phyloP scores from a whole-genome alignment of 1,284 basidiomycete genomes.

The Tremellales sp. region DNA sequence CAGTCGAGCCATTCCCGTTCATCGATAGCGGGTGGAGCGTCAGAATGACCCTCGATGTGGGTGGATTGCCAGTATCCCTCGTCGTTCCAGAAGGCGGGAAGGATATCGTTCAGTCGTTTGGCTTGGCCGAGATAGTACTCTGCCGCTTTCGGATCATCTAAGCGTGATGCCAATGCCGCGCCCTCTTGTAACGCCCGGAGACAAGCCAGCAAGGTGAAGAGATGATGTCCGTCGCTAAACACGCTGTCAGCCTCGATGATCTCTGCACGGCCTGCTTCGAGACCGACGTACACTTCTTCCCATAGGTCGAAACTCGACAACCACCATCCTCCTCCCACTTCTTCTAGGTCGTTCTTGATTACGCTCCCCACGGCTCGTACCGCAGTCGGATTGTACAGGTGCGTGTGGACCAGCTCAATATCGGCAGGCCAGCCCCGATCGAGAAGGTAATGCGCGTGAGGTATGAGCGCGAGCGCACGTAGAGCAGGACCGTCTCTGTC shows the following conservation, averaged over 20 bases:
- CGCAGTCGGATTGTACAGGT: conserved; percentile 41
- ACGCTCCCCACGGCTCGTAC: conserved; percentile 30
- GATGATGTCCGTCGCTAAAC: conserved; percentile 48
- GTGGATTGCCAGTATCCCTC: conserved; percentile 28
- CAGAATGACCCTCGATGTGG: too few relatives aligned
- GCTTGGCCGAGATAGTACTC: conserved; percentile 42
- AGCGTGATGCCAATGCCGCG: conserved; percentile 36
- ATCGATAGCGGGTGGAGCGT: conserved; percentile 24
- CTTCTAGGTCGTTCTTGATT: conserved; percentile 54
- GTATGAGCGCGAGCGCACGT: conserved; percentile 48
- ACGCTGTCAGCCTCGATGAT: conserved; percentile 10
- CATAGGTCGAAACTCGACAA: conserved; percentile 47
- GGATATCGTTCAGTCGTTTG: conserved; percentile 16
- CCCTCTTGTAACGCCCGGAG: conserved; percentile 48
- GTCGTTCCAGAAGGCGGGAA: conserved; percentile 45
- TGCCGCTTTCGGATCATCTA: conserved; percentile 43
- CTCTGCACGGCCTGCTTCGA: not conserved
- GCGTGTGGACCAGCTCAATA: conserved; percentile 34
- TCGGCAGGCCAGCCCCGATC: conserved; percentile 39
- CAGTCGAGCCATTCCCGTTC: conserved; percentile 43
- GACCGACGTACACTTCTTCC: conserved; percentile 39
- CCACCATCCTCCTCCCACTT: conserved; percentile 47
- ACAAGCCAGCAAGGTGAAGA: conserved; percentile 49
- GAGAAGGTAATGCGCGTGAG: conserved; percentile 49
- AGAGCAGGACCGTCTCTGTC: conserved; percentile 51